Base-by-base conservation (phyloP, 2,329 filamentous ascomycete genomes). In the Teratosphaeriaceae sp. region DNA sequence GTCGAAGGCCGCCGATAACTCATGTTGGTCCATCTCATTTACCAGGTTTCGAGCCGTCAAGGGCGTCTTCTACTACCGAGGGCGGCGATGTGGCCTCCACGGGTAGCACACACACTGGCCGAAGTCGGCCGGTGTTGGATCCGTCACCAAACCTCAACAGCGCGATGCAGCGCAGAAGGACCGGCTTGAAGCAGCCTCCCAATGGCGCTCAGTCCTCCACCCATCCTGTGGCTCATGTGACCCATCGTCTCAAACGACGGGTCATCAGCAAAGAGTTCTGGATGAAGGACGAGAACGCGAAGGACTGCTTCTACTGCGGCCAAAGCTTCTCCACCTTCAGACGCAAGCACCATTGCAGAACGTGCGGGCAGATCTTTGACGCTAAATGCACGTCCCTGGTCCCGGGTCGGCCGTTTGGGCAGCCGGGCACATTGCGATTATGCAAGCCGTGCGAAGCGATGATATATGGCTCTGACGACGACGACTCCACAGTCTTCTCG, bases 271-370 rank as follows among this genome's bases (percentile, higher is more conserved):
- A 89, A 58, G 89, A 97, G 54, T 97, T 95, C 56, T 60, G 57
- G 92, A 98, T 98, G 92, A 86, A 88, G 46, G 92, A 98, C 61
- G 92, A 97, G 59, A 96, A 94, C 49, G 94, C 90, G 46, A 97
- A 94, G 61, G 90, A 96, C 56, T 98, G 92, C 59, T 98, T 96
- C 61, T 79, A 87, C 34, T 98, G 92, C 57, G 87, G 87, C 34
- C 84, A 87, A 45, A 78, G 85, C 2, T 98, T 98, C 59, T 88
- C 88, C 0, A 92, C 90, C 1, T 97, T 97, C 61, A 79, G 92
- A 46, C 80, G 92, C 51, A 98, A 98, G 61, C 92, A 98, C 63
- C 92, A 98, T 65, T 98, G 92, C 63, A 82, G 94, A 48, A 85
- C 78, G 0, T 98, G 92, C 61, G 92, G 92, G n/a, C 94, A 94